A percentile compares a stretch with the other conserved stretches of the same genome.
Conservation (phyloP, 768 basidiomycete species). For the Tylopilus plumbeoviolaceoides region DNA sequence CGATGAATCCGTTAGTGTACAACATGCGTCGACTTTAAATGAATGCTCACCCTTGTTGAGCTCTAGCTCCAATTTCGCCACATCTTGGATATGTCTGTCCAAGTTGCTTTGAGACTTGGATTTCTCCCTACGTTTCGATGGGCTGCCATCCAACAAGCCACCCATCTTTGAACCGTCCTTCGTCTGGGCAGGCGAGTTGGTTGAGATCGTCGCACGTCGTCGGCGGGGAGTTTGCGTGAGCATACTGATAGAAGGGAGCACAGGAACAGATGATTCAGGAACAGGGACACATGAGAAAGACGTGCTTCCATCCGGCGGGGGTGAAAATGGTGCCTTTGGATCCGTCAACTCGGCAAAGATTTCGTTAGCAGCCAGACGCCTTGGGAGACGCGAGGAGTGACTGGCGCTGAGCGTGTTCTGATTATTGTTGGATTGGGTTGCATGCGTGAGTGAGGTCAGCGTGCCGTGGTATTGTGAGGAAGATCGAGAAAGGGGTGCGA, state of each 20-base stretch:
- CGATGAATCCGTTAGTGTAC: conserved; percentile 3
- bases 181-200: conserved; percentile 50
- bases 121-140: conserved; percentile 64
- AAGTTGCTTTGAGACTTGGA: conserved; percentile 63
- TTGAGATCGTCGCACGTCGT: conserved; percentile 65
- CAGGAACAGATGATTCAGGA: conserved; percentile 20
- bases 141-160: conserved; percentile 43
- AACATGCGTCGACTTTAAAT: background rate
- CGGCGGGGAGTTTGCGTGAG: conserved; percentile 34
- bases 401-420: conserved; percentile 8
- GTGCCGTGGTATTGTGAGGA: conserved; percentile 34
- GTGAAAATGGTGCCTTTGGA: conserved; percentile 20
- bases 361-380: conserved; percentile 62
- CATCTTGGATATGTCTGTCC: conserved; percentile 61
- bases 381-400: conserved; percentile 49
- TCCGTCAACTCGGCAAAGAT: conserved; percentile 49
- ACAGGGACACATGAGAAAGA: conserved; percentile 22
- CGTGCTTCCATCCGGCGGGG: conserved; percentile 11
- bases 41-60: conserved; percentile 52
- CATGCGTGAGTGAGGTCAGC: conserved; percentile 32
- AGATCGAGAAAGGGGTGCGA: conserved; percentile 52
- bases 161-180: conserved; percentile 18
- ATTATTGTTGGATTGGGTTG: conserved; percentile 1
- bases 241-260: conserved; percentile 14
- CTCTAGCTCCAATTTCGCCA: conserved; percentile 62